Evolutionary conservation across 768 basidiomycete genomes (phyloP).

Genomic region (Phaeotremella fagi): DNA sequence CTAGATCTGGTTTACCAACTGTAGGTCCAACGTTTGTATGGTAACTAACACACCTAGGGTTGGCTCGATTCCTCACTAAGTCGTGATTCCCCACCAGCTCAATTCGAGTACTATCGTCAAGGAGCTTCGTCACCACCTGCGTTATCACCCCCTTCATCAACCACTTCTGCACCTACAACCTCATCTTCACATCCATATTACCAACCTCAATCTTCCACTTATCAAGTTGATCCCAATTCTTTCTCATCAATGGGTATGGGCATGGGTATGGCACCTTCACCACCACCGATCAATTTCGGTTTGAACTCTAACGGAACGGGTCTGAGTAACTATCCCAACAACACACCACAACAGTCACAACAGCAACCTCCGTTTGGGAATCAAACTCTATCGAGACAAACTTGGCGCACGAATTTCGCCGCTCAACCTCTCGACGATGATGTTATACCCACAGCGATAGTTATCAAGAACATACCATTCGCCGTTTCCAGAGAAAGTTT

Average conservation of each 20-base stretch:
- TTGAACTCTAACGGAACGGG: slow-evolving; percentile 6
- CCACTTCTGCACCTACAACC: slow-evolving; percentile 34
- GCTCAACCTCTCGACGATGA: slow-evolving; percentile 57
- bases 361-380: slow-evolving; percentile 22
- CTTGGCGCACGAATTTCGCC: background rate
- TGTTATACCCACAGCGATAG: slow-evolving; percentile 96
- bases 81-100: slow-evolving; percentile 27
- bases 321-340: too few relatives aligned
- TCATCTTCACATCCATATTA: slow-evolving; percentile 22
- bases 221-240: slow-evolving; percentile 8
- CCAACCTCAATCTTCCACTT: slow-evolving; percentile 11
- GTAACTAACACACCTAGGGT: background rate
- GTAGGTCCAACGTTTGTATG: slow-evolving; percentile 5
- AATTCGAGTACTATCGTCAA: slow-evolving; percentile 35
- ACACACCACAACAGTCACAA: slow-evolving; percentile 10
- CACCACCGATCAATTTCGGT: slow-evolving; percentile 15
- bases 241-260: slow-evolving; percentile 31
- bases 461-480: slow-evolving; percentile 99
- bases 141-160: slow-evolving; percentile 40
- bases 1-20: slow-evolving; percentile 27
- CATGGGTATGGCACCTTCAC: slow-evolving; percentile 35
- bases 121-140: slow-evolving; percentile 30
- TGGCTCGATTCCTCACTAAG: background rate
- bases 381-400: slow-evolving; percentile 17
- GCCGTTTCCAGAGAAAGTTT: slow-evolving; percentile 95